Percentiles rank a stretch among this genome's conserved stretches.
Conservation (phyloP, 768 basidiomycete species). For the Podaxis sp. region DNA sequence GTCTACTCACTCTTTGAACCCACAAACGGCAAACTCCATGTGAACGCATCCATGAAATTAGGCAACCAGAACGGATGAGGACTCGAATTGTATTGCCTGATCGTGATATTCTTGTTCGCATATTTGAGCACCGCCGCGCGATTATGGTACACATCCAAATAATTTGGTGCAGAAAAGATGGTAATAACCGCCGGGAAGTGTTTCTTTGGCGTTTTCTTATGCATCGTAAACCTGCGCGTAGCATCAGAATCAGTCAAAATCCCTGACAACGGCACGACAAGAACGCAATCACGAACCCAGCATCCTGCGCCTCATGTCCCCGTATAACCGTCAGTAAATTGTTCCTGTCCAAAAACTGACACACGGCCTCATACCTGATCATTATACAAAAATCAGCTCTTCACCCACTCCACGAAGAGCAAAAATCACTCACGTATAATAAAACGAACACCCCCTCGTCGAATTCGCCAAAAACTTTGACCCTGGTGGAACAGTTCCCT, state of each 20-base stretch:
- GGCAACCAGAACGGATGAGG: constrained; percentile 95
- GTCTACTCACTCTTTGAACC: constrained; percentile 84
- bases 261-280: neutral
- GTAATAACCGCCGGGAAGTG: constrained; percentile 98
- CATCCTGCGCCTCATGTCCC: constrained; percentile 96
- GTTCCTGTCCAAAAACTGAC: constrained; percentile 92
- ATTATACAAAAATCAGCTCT: neutral
- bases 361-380: constrained; percentile 76
- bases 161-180: constrained; percentile 96
- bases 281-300: constrained; percentile 57
- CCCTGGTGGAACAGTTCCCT: constrained; percentile 54
- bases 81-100: constrained; percentile 79
- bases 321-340: constrained; percentile 90
- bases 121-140: constrained; percentile 97
- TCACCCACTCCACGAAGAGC: neutral
- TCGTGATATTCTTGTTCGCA: constrained; percentile 94
- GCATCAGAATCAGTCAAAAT: neutral
- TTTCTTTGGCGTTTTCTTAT: constrained; percentile 90
- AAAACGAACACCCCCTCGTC: constrained; percentile 89
- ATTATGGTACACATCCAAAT: constrained; percentile 95
- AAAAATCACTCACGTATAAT: constrained; percentile 72
- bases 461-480: constrained; percentile 76
- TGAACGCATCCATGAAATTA: constrained; percentile 98
- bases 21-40: constrained; percentile 97
- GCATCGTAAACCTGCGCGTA: constrained; percentile 66